Evolutionary conservation across 192 early-diverging fungal genomes (phyloP), one percentile per base, ranked within the genome.

Genomic region (Entomortierella beljakovae): DNA sequence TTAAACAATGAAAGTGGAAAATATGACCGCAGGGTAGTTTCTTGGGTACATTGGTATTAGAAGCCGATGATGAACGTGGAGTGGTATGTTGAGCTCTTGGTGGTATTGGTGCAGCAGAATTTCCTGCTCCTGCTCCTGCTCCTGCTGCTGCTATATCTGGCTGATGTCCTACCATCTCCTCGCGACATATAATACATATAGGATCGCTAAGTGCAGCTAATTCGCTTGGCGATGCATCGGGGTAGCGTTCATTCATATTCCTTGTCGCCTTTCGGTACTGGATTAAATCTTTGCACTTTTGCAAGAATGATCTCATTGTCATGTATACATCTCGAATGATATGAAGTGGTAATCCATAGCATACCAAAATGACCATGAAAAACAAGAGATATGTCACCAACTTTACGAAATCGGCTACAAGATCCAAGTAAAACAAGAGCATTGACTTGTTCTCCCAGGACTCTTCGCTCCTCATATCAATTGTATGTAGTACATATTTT

Each of bases 181-280:
- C 98, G 43, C 98, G 84, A 55, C 98, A 99, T 50, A 99, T 97
- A 57, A 99, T 98, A 74, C 98, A 99, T 3, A 95, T 96, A 9
- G 88, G 88, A 52, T 93, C 92, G 31, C 80, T 91, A 57, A 92
- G 84, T 6, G 79, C 54, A 0, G 85, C 65, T 16, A 99, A 85
- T 54, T 98, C 98, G 16, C 88, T 90, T 15, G 83, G 87, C 16
- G 95, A 94, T 9, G 97, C 96, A 56, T 93, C 88, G n/a, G 96
- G 96, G 80, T 99, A 99, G 43, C 96, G 90, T 63, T 93, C 85
- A 48, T 99, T 92, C 98, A 99, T 99, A 71, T 98, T 98, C 37
- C 90, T 91, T 20, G 96, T 98, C 0, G 98, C 98, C 40, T 94
- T 91, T 16, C 95, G 88, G 83, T 98, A 99, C 61, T 96, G 92